Base-by-base conservation (phyloP, 495 filamentous ascomycete species). In the Hypoxylon subgilvum region DNA sequence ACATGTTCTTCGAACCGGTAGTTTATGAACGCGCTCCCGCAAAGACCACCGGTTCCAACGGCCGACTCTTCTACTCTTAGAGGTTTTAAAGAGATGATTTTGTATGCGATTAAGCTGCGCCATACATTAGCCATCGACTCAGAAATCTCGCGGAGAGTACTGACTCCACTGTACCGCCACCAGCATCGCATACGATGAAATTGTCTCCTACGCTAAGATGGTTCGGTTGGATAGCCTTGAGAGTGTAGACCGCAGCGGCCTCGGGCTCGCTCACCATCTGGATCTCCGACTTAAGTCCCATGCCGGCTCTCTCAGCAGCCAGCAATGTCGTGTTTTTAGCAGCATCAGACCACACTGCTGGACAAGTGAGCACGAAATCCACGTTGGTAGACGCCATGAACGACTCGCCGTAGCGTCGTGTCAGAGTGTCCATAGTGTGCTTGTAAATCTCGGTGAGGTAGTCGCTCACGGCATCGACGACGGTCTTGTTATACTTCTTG, bases 341-440 rank as follows among this genome's bases (percentile, higher is more conserved):
- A 13, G 79, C 79, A 41, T 91, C 88, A 6, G 83, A 84, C 88
- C 88, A 90, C n/a, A 91, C 82, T n/a, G 88, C 88, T 4, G 88
- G 88, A 28, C 89, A 89, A 0, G 88, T 91, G 18, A 91, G 74
- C 18, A 91, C 83, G 55, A 86, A 88, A 32, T 85, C 81, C 23
- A 89, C 79, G 28, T 79, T 80, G 6, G 82, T 87, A 2, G 76
- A 79, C 4, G 76, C 74, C 68, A 91, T 79, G 52, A 86, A 82
- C 4, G 81, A 80, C 59, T 82, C 73, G 38, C 85, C 86, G 28
- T 89, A 79, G 2, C 87, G 77, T 10, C 85, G 76, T 0, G 82
- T 84, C 25, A 91, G 76, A 0, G 86, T 88, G 62, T 88, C 80
- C 81, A 89, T 85, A 13, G 88, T 91, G 70, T 91, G 87, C 45